phyloP scores from a whole-genome alignment of 2,329 filamentous ascomycete species.

The Diaporthe nobilis region DNA sequence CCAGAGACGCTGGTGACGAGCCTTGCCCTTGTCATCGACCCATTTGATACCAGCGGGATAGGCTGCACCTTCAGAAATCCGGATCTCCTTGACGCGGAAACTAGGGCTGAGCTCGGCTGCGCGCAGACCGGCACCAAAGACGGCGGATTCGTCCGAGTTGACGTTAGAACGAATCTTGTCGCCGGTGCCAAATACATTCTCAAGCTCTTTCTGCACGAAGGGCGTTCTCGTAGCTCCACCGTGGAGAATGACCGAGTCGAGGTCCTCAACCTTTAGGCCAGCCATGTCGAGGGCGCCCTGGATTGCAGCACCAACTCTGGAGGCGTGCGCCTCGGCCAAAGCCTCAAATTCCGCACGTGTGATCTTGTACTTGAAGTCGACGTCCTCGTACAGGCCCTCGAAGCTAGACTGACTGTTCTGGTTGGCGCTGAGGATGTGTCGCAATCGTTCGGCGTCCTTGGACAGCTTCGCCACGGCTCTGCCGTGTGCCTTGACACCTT shows the following conservation, averaged over 20 bases:
- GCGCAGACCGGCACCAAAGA: conserved; percentile 95
- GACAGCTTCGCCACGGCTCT: conserved; percentile 90
- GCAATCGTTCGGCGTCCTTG: conserved; percentile 89
- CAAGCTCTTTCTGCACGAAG: conserved; percentile 91
- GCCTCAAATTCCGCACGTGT: conserved; percentile 85
- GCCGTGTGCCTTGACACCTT: conserved; percentile 80
- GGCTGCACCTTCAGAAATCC: conserved; percentile 80
- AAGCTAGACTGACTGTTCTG: conserved; percentile 84
- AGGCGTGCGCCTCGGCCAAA: conserved; percentile 76
- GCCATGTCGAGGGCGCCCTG: conserved; percentile 81
- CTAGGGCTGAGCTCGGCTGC: conserved; percentile 92
- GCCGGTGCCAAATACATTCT: conserved; percentile 78
- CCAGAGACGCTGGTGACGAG: conserved; percentile 86
- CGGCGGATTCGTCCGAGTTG: conserved; percentile 96
- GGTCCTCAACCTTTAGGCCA: conserved; percentile 78
- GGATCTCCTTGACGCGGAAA: conserved; percentile 98
- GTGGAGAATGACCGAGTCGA: conserved; percentile 93
- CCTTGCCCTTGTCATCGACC: conserved; percentile 76
- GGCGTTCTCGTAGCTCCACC: conserved; percentile 92
- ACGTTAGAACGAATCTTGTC: conserved; percentile 93
- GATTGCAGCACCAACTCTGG: conserved; percentile 78
- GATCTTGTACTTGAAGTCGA: conserved; percentile 95
- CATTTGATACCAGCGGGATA: conserved; percentile 85
- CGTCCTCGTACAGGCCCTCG: conserved; percentile 90
- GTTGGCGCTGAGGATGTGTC: conserved; percentile 95